Evolutionary conservation across 2,329 filamentous ascomycete genomes (phyloP), one percentile per base, ranked within the genome.

Genomic region (Fusarium xylarioides): DNA sequence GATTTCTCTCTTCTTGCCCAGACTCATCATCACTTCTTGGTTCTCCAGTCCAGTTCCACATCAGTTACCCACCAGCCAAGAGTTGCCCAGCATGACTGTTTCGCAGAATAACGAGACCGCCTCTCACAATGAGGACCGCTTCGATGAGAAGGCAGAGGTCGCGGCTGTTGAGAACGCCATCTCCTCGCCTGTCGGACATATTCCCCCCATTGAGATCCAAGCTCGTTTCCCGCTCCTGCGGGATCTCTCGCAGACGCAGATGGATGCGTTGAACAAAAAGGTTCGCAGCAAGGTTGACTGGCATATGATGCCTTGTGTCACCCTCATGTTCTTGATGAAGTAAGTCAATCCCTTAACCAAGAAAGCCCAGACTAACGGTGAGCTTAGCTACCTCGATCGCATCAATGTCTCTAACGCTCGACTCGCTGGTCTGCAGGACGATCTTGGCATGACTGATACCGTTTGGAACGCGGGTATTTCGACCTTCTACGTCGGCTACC

Each of bases 351-450:
- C 15, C 0, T 5, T 6, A 7, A 7, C 16, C 34, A 46, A n/a
- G 8, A 38, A 5, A 6, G 16, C 16, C 42, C 42, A 26, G 2
- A n/a, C 49, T 63, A 37, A 68, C 28, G 0, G 8, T 21, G 10
- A 14, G 19, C 28, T 35, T 30, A 87, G 85, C 75, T 87, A 87
- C 75, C 81, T 88, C 40, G 85, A 87, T 70, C 81, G 85, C 55
- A 86, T 85, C 46, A 88, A 87, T 69, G 85, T 88, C 26, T 86
- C 85, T 57, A 84, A 83, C 65, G 82, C 82, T 12, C 80, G 81
- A 35, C 79, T 84, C 11, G 81, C 81, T 12, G 81, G 81, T 12
- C 79, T 84, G 30, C 79, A 82, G 63, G 66, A 78, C 15, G 82
- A 83, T 68, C 77, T 86, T 4, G 55, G 74, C 53, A 81, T 84